Evolutionary conservation across 805 yeast genomes (phyloP), one percentile per base, ranked within the genome.

Genomic region (Myxozyma neglecta): DNA sequence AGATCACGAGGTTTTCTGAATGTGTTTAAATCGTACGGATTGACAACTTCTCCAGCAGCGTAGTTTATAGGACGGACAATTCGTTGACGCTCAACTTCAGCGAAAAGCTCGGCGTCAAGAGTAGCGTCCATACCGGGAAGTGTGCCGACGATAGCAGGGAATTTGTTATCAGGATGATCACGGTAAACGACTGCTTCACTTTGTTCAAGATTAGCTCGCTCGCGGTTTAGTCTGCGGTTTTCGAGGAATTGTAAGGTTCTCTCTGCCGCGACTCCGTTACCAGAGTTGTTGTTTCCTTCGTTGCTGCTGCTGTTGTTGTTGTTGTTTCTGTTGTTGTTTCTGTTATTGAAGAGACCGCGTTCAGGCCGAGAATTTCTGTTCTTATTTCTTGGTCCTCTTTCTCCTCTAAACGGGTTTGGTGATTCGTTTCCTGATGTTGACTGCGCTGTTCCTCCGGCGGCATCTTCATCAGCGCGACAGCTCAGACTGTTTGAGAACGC

Each of bases 1-100:
- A 73, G 6, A 11, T 18, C 51, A 11, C 29, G 35, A 34, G 49
- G 36, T 6, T 11, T 13, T 3, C n/a, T 29, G 39, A 35, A 32
- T n/a, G 47, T 6, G 29, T 16, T 18, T 24, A 47, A 39, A 34
- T 49, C 55, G 39, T 36, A 14, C n/a, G 54, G 59, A 29, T 18
- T 43, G 37, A 48, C 35, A 24, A 42, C 42, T 14, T 56, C 47
- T 32, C 52, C 52, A 44, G 40, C 14, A 3, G 9, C 29, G 14
- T 9, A 47, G 13, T 2, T 32, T 1, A 11, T 16, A 2, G n/a
- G 13, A 16, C 40, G 47, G 14, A 53, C 10, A 29, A 35, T 20
- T 29, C 37, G 24, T 8, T 8, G 16, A 6, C 35, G 24, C 5
- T 50, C 53, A 2, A 46, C 55, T 24, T 51, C 55, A 14, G 18